A percentile compares a stretch with the other conserved stretches of the same genome.
Evolutionary conservation across 306 rosid species (phyloP).

Genomic region (Prunus salicina): DNA sequence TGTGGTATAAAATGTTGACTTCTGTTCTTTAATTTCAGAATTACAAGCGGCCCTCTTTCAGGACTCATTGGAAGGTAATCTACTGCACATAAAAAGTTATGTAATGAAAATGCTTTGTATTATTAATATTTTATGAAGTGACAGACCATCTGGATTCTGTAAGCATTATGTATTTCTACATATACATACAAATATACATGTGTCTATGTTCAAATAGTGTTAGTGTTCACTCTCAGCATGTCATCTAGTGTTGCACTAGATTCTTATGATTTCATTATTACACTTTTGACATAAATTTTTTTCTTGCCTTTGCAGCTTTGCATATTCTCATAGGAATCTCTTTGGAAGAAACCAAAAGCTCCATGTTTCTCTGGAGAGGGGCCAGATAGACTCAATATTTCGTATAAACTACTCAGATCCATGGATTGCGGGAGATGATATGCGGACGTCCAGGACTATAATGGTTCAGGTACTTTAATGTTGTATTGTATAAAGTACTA

Average conservation of each 20-base stretch:
- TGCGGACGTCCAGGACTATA: conserved; percentile 87
- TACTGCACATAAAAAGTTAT: background rate
- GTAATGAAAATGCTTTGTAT: background rate
- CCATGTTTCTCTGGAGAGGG: conserved; percentile 88
- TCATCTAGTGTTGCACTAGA: background rate
- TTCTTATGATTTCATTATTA: background rate
- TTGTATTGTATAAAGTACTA: conserved; percentile 13
- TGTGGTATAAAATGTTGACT: conserved; percentile 32
- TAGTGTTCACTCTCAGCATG: background rate
- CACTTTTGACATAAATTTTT: background rate
- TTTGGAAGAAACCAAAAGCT: conserved; percentile 95
- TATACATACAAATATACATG: background rate
- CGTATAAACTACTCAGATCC: conserved; percentile 97
- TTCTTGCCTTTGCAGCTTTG: conserved; percentile 69
- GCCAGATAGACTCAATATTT: conserved; percentile 90
- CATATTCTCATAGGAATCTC: conserved; percentile 92
- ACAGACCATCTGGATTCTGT: background rate
- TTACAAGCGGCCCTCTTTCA: conserved; percentile 76
- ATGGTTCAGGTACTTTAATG: conserved; percentile 78
- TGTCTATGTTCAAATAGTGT: background rate
- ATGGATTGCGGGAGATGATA: conserved; percentile 99
- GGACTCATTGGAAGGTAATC: conserved; percentile 95
- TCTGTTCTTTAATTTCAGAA: conserved; percentile 44
- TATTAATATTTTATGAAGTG: background rate
- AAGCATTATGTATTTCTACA: background rate